These are phyloP conservation scores for Senecio squalidus DNA, from an alignment of 140 eudicot genomes.

Conservation along the genomic window DNA sequence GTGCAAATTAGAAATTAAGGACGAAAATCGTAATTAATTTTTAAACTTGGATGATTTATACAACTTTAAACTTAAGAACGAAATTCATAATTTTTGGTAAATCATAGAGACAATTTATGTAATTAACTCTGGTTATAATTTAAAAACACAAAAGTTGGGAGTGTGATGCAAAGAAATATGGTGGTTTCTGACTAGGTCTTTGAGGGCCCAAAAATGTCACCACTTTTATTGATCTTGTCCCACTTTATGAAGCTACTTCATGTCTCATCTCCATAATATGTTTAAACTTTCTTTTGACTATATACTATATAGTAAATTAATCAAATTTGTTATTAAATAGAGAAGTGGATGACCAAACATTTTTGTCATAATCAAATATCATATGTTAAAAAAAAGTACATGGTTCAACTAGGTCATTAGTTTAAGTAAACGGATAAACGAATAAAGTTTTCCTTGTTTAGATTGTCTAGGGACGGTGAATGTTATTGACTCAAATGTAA, in stretches of 20 bases:
- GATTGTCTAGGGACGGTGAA: too few relatives aligned
- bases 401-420: too few relatives aligned
- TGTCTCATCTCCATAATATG: conserved; percentile 27
- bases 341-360: not conserved
- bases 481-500: too few relatives aligned
- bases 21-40: too few relatives aligned
- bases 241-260: conserved; percentile 36
- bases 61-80: too few relatives aligned
- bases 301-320: not conserved
- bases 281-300: conserved; percentile 2
- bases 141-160: conserved; percentile 12
- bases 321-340: not conserved
- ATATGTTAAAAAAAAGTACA: not conserved
- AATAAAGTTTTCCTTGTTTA: too few relatives aligned
- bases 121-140: too few relatives aligned
- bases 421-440: too few relatives aligned
- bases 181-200: conserved; percentile 38
- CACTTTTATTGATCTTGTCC: conserved; percentile 38
- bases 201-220: conserved; percentile 34
- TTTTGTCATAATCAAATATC: not conserved
- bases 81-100: too few relatives aligned
- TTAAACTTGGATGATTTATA: too few relatives aligned
- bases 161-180: conserved; percentile 29
- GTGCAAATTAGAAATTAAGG: too few relatives aligned
- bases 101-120: too few relatives aligned